Conservation (phyloP, 768 basidiomycete species). For the Rhodocollybia butyracea region DNA sequence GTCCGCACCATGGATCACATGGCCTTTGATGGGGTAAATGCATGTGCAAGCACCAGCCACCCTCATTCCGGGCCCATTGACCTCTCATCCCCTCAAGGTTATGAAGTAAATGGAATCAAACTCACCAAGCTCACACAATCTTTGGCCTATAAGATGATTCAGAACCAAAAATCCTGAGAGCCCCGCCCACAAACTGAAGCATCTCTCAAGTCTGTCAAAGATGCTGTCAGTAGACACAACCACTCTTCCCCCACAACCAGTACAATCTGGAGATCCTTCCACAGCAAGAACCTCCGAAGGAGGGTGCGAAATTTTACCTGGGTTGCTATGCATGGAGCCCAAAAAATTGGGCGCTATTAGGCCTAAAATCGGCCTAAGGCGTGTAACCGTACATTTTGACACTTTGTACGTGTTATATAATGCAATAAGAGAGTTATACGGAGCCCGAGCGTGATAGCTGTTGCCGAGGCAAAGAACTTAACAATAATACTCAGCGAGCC, state of each 20-base stretch:
- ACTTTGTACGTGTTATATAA: no score
- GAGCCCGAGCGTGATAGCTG: no score
- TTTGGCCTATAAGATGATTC: slow-evolving; percentile 13
- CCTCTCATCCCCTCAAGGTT: background rate
- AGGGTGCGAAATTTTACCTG: slow-evolving; percentile 9
- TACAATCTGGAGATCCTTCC: slow-evolving; percentile 9
- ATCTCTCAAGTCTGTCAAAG: slow-evolving; percentile 7
- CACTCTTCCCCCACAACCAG: background rate
- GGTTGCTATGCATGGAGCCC: slow-evolving; percentile 4
- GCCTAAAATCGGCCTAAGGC: no score
- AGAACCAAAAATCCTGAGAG: background rate
- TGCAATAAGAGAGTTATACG: no score
- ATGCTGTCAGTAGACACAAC: background rate
- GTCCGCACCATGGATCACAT: slow-evolving; percentile 22
- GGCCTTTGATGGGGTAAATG: slow-evolving; percentile 19
- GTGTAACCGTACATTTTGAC: no score
- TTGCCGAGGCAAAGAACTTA: no score
- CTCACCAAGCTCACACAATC: slow-evolving; percentile 16
- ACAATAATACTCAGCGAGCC: no score
- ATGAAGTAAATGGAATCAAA: background rate
- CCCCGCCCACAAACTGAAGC: background rate
- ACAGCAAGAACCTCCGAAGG: background rate
- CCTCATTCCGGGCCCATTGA: background rate
- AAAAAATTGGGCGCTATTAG: slow-evolving; percentile 6
- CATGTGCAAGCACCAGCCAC: slow-evolving; percentile 4